These are phyloP conservation scores for Penicillium herquei DNA, from an alignment of 495 filamentous ascomycete genomes.

Conservation along the genomic window DNA sequence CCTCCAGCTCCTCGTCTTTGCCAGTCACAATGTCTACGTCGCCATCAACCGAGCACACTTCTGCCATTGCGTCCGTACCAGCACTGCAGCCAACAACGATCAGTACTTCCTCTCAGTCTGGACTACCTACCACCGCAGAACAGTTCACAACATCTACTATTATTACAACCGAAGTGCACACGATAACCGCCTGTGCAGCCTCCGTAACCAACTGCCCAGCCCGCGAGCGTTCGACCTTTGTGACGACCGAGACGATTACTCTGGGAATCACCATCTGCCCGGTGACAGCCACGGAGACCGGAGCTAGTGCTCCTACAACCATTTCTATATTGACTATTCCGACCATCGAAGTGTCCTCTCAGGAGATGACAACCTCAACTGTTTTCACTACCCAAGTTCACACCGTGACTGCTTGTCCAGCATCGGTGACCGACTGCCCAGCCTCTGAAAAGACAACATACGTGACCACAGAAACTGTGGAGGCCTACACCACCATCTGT, in stretches of 20 bases:
- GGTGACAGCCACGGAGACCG: constrained; percentile 5
- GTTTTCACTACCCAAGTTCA: constrained; percentile 9
- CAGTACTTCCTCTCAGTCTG: background rate
- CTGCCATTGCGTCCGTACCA: background rate
- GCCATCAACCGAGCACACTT: background rate
- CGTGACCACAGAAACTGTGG: constrained; percentile 13
- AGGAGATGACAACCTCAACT: constrained; percentile 11
- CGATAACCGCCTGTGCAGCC: constrained; percentile 30
- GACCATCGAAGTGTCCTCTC: background rate
- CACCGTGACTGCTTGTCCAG: constrained; percentile 15
- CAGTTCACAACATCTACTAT: constrained; percentile 32
- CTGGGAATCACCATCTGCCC: constrained; percentile 1
- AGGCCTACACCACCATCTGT: constrained; percentile 7
- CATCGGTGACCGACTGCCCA: constrained; percentile 16
- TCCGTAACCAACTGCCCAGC: constrained; percentile 24
- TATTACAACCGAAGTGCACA: constrained; percentile 26
- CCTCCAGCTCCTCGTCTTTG: background rate
- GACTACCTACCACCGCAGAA: background rate
- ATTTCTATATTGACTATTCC: background rate
- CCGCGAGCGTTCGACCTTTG: background rate
- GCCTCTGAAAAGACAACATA: constrained; percentile 13
- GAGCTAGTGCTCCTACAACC: background rate
- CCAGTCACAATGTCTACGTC: background rate
- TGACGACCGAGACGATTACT: background rate
- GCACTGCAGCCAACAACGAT: background rate